Conservation (phyloP, 2,329 filamentous ascomycete species). For the Chrysoporthe cubensis region DNA sequence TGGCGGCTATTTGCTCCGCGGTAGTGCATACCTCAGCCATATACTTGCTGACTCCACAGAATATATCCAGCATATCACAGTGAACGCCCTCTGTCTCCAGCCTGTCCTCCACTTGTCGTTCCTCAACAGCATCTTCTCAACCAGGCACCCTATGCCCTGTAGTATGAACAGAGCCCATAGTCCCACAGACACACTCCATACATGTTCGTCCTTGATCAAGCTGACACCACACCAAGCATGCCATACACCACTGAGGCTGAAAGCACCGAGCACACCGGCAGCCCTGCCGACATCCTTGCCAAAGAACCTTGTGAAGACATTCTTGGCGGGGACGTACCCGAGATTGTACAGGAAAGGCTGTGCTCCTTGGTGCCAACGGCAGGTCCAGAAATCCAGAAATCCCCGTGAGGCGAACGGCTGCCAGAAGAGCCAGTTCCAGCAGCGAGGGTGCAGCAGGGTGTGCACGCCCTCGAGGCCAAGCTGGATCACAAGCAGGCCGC, state of each 20-base stretch:
- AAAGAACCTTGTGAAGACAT: background rate
- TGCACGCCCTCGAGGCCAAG: constrained; percentile 16
- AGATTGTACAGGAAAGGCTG: constrained; percentile 10
- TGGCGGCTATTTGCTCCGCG: constrained; percentile 2
- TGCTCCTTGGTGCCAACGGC: constrained; percentile 20
- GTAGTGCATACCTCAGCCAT: constrained; percentile 19
- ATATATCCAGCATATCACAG: constrained; percentile 3
- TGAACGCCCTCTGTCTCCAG: background rate
- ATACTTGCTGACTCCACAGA: constrained; percentile 20
- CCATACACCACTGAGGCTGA: constrained; percentile 18
- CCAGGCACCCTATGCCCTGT: constrained; percentile 18
- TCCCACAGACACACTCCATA: constrained; percentile 11
- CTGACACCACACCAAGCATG: constrained; percentile 17
- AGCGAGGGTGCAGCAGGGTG: constrained; percentile 10
- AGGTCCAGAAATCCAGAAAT: constrained; percentile 13
- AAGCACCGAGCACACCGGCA: constrained; percentile 17
- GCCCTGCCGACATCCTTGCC: constrained; percentile 5
- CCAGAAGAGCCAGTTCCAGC: constrained; percentile 11
- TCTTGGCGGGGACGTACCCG: constrained; percentile 10
- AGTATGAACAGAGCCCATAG: constrained; percentile 16
- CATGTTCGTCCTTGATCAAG: constrained; percentile 5
- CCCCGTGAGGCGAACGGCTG: constrained; percentile 8
- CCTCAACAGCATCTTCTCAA: constrained; percentile 1
- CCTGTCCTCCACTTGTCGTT: background rate
- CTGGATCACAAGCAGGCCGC: constrained; percentile 8